A percentile compares a stretch with the other conserved stretches of the same genome.
Conservation (phyloP, 2,329 filamentous ascomycete genomes). For the Trichoderma sp. region DNA sequence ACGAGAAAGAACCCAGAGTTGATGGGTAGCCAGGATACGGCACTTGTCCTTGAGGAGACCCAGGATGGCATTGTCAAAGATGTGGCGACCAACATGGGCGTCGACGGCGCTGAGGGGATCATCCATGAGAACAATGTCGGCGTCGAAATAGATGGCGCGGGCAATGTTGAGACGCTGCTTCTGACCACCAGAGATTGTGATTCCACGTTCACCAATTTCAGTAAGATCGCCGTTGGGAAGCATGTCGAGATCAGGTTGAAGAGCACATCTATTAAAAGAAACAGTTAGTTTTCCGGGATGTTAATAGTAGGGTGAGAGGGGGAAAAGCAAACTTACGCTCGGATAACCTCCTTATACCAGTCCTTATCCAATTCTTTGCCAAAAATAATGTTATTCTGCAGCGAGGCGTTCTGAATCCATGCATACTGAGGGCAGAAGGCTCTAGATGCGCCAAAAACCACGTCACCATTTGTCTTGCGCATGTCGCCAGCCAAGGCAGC, state of each 20-base stretch:
- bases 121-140: conserved; percentile 66
- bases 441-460: conserved; percentile 72
- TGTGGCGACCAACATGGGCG: conserved; percentile 66
- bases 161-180: conserved; percentile 96
- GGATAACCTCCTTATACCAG: conserved; percentile 83
- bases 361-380: conserved; percentile 70
- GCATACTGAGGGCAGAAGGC: conserved; percentile 96
- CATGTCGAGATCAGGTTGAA: conserved; percentile 85
- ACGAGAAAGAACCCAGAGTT: conserved; percentile 85
- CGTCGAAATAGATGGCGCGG: conserved; percentile 68
- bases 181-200: conserved; percentile 92
- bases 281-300: conserved; percentile 7
- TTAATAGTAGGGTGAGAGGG: neutral
- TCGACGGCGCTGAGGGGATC: conserved; percentile 68
- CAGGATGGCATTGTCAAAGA: conserved; percentile 93
- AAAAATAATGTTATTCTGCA: conserved; percentile 87
- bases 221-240: conserved; percentile 85
- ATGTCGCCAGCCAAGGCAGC: conserved; percentile 91
- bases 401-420: conserved; percentile 92
- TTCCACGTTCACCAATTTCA: conserved; percentile 92
- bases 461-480: conserved; percentile 72
- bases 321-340: conserved; percentile 53
- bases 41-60: conserved; percentile 87
- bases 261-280: conserved; percentile 58
- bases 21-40: conserved; percentile 88